Base-by-base conservation (phyloP, 257 asterid species). In the Penstemon barbatus region DNA sequence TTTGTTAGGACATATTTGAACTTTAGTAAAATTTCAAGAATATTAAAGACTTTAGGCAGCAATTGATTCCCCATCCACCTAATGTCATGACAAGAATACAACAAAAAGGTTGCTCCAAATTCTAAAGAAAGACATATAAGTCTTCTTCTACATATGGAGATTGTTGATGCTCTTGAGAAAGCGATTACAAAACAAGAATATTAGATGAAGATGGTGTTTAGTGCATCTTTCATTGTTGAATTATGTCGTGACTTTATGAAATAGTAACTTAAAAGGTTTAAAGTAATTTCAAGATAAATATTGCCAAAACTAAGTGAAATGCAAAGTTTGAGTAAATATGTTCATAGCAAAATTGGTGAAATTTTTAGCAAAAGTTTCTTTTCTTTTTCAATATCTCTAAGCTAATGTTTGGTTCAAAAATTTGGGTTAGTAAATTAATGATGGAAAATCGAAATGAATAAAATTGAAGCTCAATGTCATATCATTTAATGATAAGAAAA, bases 1-100 rank as follows among this genome's bases (percentile, higher is more conserved):
- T 66, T 84, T 82, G 88, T 79, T 79, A 71, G 77, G 75, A 71
- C 81, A 40, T 78, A 74, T 78, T 84, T 84, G 93, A 86, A 80
- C 10, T 45, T 37, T 72, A 18, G 72, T 69, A n/a, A 15, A 12
- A 9, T 57, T 81, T 62, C 55, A 54, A 63, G 83, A 83, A 79
- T 77, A 79, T 79, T 76, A 41, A 25, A 64, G 52, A 51, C 71
- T 72, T 81, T 74, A 59, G 75, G 65, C 79, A 66, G 58, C 79
- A 11, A 12, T 70, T 63, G 60, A 51, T 43, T 63, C 48, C 68
- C 13, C 68, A 45, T 63, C 68, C 68, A 46, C 10, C 11, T 63
- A 36, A 67, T 56, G 72, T 67, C 63, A 44, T 7, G 63, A 55
- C 64, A 83, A 74, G 46, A 49, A 74, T 2, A 41, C 48, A 40